phyloP scores from a whole-genome alignment of 2,329 filamentous ascomycete genomes.

The Lachnellula hyalina region DNA sequence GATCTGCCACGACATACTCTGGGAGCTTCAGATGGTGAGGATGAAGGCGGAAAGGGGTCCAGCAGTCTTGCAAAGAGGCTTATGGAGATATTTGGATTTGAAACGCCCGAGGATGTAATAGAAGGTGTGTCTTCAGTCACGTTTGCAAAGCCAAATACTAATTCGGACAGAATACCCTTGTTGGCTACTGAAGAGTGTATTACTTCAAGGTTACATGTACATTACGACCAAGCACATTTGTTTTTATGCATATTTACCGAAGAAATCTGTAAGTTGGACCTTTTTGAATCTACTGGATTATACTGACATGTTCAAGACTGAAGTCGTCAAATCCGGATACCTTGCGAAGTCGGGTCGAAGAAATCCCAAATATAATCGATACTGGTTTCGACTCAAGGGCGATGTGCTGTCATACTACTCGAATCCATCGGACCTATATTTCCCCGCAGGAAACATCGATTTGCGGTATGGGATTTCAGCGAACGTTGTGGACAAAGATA shows the following conservation, averaged over 20 bases:
- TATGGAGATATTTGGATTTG: slow-evolving; percentile 82
- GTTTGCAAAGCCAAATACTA: slow-evolving; percentile 6
- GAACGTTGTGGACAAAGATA: slow-evolving; percentile 67
- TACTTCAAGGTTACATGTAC: slow-evolving; percentile 94
- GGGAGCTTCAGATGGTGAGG: slow-evolving; percentile 13
- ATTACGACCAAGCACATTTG: slow-evolving; percentile 90
- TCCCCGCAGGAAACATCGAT: slow-evolving; percentile 87
- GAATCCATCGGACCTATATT: slow-evolving; percentile 81
- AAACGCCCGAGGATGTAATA: slow-evolving; percentile 76
- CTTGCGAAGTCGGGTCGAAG: slow-evolving; percentile 83
- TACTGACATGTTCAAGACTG: slow-evolving; percentile 47
- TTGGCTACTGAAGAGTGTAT: slow-evolving; percentile 84
- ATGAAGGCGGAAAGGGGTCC: slow-evolving; percentile 36
- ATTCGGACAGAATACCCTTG: slow-evolving; percentile 72
- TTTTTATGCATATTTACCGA: slow-evolving; percentile 96
- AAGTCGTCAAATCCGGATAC: slow-evolving; percentile 79
- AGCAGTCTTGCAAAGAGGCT: slow-evolving; percentile 64
- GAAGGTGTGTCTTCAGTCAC: slow-evolving; percentile 47
- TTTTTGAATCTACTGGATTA: neutral
- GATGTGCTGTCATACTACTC: slow-evolving; percentile 88
- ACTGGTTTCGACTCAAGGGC: slow-evolving; percentile 90
- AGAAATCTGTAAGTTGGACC: slow-evolving; percentile 65
- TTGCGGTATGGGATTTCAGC: slow-evolving; percentile 87
- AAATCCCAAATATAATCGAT: slow-evolving; percentile 81
- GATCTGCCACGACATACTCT: slow-evolving; percentile 38